Evolutionary conservation across 2,329 filamentous ascomycete genomes (phyloP), one percentile per base, ranked within the genome.

Genomic region (Ophiostoma piceae): DNA sequence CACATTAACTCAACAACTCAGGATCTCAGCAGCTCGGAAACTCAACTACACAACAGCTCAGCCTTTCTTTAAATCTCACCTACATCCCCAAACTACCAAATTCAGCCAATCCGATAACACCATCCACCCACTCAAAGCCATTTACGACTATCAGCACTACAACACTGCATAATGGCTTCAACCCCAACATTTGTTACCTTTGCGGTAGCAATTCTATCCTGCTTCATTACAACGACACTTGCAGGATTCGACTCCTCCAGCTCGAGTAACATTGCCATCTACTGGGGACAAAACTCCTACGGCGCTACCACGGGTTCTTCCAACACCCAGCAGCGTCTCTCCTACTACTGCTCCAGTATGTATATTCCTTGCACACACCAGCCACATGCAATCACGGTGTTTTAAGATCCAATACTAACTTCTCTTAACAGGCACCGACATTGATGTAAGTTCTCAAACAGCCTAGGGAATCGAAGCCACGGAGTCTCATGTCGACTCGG

Each of bases 211-310:
- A 65, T 68, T 47, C 37, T 75, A 32, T n/a, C 71, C 3, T 22
- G 70, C 3, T 54, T 70, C 8, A 7, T 73, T 19, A 69, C 72
- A 0, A 66, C 67, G 1, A 78, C 74, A 22, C 72, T 78, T 43
- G 82, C 81, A 26, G 81, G 79, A 14, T 84, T 86, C 73, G 78
- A 82, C 71, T 71, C 84, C 4, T 75, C 75, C n/a, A 81, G 82
- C 1, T 74, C 76, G 1, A 80, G 77, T 67, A 90, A 90, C 74
- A 76, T 91, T 69, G 87, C 84, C 35, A 81, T 90, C 1, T 91
- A 91, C 77, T 91, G 88, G 88, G 89, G 88, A 4, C 88, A 91
- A 75, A 90, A 91, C 76, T 90, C 88, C 0, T 82, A 80, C 72
- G 79, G 80, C 11, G 79, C 82, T 71, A 80, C 79, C 7, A 74